phyloP scores from a whole-genome alignment of 495 filamentous ascomycete genomes.

The Emericellopsis terricola region DNA sequence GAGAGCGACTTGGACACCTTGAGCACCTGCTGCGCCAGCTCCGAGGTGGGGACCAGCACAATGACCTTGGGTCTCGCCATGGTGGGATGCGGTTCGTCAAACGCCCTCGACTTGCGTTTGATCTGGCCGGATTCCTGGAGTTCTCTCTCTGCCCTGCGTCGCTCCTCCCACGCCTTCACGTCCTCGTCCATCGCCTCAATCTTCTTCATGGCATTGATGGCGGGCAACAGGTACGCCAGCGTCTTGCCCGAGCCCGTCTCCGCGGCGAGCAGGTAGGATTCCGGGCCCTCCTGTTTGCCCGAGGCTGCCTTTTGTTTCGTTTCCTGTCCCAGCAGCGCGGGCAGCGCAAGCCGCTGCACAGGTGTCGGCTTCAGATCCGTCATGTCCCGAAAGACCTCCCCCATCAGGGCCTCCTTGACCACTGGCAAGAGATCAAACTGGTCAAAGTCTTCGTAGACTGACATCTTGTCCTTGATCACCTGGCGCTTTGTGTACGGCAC shows the following conservation, averaged over 20 bases:
- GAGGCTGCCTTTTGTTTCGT: constrained; percentile 35
- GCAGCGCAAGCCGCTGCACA: constrained; percentile 76
- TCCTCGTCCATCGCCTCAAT: constrained; percentile 47
- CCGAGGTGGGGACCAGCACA: constrained; percentile 83
- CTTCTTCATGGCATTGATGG: constrained; percentile 65
- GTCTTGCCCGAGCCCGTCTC: constrained; percentile 98
- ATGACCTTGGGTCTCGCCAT: constrained; percentile 65
- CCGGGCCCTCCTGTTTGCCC: neutral
- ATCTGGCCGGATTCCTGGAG: constrained; percentile 24
- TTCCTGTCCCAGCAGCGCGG: constrained; percentile 43
- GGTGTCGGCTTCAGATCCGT: constrained; percentile 62
- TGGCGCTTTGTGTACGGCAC: constrained; percentile 56
- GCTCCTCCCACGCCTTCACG: constrained; percentile 30
- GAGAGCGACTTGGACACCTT: constrained; percentile 59
- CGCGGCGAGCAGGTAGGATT: constrained; percentile 61
- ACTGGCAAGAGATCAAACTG: constrained; percentile 55
- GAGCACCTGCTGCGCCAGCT: constrained; percentile 81
- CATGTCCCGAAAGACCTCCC: constrained; percentile 54
- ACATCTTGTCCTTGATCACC: constrained; percentile 49
- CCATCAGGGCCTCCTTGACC: constrained; percentile 52
- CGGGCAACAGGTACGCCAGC: constrained; percentile 71
- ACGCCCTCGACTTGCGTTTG: constrained; percentile 32
- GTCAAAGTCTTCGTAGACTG: constrained; percentile 56
- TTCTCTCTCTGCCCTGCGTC: constrained; percentile 21
- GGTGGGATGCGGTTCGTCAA: constrained; percentile 48